Evolutionary conservation across 768 basidiomycete species (phyloP).

Genomic region (Amanita pseudoporphyria): DNA sequence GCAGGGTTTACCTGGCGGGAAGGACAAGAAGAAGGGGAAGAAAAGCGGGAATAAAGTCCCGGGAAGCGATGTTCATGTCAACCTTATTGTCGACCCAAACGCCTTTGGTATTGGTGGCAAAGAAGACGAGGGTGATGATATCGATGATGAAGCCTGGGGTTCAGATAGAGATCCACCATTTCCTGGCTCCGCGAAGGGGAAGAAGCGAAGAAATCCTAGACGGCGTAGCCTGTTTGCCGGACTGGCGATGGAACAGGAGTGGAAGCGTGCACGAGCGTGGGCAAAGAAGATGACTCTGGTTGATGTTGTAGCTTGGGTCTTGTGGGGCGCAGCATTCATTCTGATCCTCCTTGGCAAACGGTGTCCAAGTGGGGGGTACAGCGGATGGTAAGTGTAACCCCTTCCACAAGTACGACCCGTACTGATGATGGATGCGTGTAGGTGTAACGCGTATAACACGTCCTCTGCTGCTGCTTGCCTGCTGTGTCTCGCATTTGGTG

Average conservation of each 20-base stretch:
- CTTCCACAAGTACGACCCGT: background rate
- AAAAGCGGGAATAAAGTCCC: constrained; percentile 18
- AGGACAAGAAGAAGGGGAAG: constrained; percentile 28
- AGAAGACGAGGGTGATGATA: constrained; percentile 27
- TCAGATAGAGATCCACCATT: constrained; percentile 17
- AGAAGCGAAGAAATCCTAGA: constrained; percentile 27
- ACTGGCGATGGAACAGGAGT: constrained; percentile 53
- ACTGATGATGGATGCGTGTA: constrained; percentile 16
- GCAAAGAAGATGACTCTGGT: constrained; percentile 41
- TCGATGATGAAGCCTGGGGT: constrained; percentile 26
- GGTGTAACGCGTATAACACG: constrained; percentile 67
- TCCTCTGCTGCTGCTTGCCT: constrained; percentile 56
- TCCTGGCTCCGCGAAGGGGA: constrained; percentile 15
- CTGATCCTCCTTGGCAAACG: constrained; percentile 50
- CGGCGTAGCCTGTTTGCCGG: constrained; percentile 49
- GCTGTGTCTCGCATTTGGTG: constrained; percentile 41
- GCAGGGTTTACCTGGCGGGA: constrained; percentile 36
- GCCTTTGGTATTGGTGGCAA: constrained; percentile 36
- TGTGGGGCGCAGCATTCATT: constrained; percentile 54
- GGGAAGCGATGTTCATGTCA: constrained; percentile 53
- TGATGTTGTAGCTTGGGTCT: constrained; percentile 35
- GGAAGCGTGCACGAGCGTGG: constrained; percentile 46
- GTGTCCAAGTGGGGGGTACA: constrained; percentile 52
- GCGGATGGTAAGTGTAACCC: constrained; percentile 47
- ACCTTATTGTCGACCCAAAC: constrained; percentile 61